phyloP scores from a whole-genome alignment of 2,329 filamentous ascomycete species.

The Aspergillus thermomutatus region DNA sequence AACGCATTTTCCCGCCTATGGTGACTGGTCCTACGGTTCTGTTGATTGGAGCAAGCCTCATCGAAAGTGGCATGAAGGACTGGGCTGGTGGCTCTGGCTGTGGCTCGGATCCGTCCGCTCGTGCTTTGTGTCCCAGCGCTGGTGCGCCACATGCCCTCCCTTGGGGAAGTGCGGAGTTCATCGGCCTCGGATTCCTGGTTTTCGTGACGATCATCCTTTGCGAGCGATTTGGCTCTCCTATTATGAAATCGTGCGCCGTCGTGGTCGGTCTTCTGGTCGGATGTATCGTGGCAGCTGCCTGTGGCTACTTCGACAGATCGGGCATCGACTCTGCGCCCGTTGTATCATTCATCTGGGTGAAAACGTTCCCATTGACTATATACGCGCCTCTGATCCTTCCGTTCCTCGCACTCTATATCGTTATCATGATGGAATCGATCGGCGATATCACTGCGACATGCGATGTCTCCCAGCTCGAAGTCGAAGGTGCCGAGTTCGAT shows the following conservation, averaged over 20 bases:
- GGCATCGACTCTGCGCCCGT: conserved; percentile 60
- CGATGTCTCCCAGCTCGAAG: conserved; percentile 61
- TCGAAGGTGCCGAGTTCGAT: conserved; percentile 63
- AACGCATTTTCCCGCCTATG: conserved; percentile 64
- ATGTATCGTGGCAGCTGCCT: conserved; percentile 64
- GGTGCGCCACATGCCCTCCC: conserved; percentile 59
- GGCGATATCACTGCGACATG: conserved; percentile 67
- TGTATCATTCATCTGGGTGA: conserved; percentile 67
- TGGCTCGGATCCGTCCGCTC: conserved; percentile 40
- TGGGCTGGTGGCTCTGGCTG: conserved; percentile 65
- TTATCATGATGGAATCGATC: conserved; percentile 66
- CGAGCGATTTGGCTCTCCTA: conserved; percentile 66
- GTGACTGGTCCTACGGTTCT: conserved; percentile 67
- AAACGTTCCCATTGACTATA: conserved; percentile 63
- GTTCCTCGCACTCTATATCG: conserved; percentile 55
- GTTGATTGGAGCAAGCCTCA: conserved; percentile 63
- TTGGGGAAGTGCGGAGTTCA: conserved; percentile 62
- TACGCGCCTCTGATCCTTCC: conserved; percentile 67
- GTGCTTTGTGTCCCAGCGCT: conserved; percentile 57
- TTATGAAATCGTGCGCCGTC: conserved; percentile 67
- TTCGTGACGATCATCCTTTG: conserved; percentile 66
- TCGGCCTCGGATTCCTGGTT: conserved; percentile 65
- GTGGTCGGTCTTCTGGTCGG: conserved; percentile 63
- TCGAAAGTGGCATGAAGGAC: conserved; percentile 61
- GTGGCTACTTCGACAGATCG: conserved; percentile 61